A percentile compares a stretch with the other conserved stretches of the same genome.
Evolutionary conservation across 345 rosid genomes (phyloP).

Genomic region (Erysimum cheiranthoides): DNA sequence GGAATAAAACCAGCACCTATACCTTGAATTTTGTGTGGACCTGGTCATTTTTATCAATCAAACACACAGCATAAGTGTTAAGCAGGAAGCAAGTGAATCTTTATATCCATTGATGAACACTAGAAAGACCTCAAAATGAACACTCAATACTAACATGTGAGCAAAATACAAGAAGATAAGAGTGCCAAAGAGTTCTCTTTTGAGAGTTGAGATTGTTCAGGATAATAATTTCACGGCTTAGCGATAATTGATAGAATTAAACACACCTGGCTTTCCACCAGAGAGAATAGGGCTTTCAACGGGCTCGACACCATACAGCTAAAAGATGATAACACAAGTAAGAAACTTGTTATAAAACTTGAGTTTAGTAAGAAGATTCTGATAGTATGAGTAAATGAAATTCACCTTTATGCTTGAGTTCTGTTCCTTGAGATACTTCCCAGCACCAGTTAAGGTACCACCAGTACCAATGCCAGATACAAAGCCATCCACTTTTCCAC

Average conservation of each 20-base stretch:
- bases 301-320: conserved; percentile 87
- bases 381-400: not conserved
- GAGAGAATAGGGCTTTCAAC: conserved; percentile 76
- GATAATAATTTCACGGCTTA: not conserved
- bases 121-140: not conserved
- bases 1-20: conserved; percentile 94
- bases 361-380: not conserved
- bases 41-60: conserved; percentile 43
- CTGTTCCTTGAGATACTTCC: conserved; percentile 83
- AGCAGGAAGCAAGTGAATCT: not conserved
- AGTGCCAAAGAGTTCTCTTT: not conserved
- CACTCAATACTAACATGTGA: not conserved
- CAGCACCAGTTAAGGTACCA: conserved; percentile 87
- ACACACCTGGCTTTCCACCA: conserved; percentile 90
- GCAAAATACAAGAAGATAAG: not conserved
- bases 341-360: conserved; percentile 14
- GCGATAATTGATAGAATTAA: not conserved
- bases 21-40: conserved; percentile 96
- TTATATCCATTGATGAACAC: not conserved
- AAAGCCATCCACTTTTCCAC: conserved; percentile 78
- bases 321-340: conserved; percentile 27
- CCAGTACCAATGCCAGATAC: conserved; percentile 96
- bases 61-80: conserved; percentile 18
- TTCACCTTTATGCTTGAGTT: conserved; percentile 71
- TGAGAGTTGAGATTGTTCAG: not conserved